phyloP scores from a whole-genome alignment of 2,329 filamentous ascomycete genomes.

The Ascochyta lentis region DNA sequence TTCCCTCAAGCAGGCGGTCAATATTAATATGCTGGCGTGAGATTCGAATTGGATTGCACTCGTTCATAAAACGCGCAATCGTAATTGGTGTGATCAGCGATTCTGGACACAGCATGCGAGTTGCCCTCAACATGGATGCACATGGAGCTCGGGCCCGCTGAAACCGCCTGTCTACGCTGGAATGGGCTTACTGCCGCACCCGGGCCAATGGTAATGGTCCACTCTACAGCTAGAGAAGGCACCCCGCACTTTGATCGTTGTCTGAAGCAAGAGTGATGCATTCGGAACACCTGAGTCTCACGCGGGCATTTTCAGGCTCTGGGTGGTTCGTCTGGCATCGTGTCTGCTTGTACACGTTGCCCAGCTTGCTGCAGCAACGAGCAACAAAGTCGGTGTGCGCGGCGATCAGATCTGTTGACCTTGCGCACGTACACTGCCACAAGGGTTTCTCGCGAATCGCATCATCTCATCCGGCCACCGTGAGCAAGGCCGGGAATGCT shows the following conservation, averaged over 20 bases:
- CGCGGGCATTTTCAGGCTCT: slow-evolving; percentile 4
- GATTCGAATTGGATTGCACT: slow-evolving; percentile 8
- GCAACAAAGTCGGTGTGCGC: slow-evolving; percentile 16
- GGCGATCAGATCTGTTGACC: slow-evolving; percentile 18
- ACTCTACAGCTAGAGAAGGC: slow-evolving; percentile 14
- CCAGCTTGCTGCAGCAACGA: background rate
- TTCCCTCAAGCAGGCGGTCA: slow-evolving; percentile 18
- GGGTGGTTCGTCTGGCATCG: background rate
- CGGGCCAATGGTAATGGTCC: slow-evolving; percentile 21
- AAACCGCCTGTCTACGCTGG: slow-evolving; percentile 14
- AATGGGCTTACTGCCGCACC: slow-evolving; percentile 11
- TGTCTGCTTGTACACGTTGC: slow-evolving; percentile 1
- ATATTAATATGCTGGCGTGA: slow-evolving; percentile 20
- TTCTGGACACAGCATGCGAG: slow-evolving; percentile 16
- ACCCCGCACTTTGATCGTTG: slow-evolving; percentile 26
- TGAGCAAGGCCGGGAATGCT: slow-evolving; percentile 16
- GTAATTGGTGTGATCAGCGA: slow-evolving; percentile 18
- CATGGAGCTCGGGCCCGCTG: slow-evolving; percentile 17
- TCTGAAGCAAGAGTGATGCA: slow-evolving; percentile 15
- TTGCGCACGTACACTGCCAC: slow-evolving; percentile 16
- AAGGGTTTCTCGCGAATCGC: slow-evolving; percentile 16
- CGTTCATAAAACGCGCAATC: slow-evolving; percentile 17
- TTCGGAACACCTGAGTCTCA: slow-evolving; percentile 18
- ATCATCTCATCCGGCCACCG: slow-evolving; percentile 11
- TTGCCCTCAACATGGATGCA: slow-evolving; percentile 18